phyloP scores from a whole-genome alignment of 768 basidiomycete genomes.

The Mycena indigotica region DNA sequence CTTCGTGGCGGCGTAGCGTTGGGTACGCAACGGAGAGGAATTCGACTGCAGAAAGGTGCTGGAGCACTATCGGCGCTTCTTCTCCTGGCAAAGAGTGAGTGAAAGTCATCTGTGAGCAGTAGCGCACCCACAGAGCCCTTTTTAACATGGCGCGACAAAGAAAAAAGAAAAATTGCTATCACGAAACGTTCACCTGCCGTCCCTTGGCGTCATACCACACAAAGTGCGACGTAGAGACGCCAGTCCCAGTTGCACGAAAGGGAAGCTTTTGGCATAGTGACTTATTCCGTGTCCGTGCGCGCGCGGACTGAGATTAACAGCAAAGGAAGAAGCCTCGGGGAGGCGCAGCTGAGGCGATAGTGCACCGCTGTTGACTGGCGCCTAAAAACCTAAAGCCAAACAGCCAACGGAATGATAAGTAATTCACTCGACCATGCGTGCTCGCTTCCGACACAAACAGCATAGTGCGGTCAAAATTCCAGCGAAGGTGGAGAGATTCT shows the following conservation, averaged over 20 bases:
- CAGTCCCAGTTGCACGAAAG: too few relatives aligned
- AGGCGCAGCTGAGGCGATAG: too few relatives aligned
- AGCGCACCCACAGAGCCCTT: constrained; percentile 29
- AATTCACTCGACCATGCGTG: not conserved
- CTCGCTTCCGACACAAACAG: too few relatives aligned
- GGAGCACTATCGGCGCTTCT: constrained; percentile 31
- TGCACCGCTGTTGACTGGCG: too few relatives aligned
- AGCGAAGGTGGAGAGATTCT: constrained; percentile 12
- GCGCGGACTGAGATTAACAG: too few relatives aligned
- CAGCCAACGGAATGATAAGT: not conserved
- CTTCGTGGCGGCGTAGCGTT: constrained; percentile 46
- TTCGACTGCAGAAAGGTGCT: constrained; percentile 42
- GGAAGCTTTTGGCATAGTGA: too few relatives aligned
- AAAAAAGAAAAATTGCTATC: not conserved
- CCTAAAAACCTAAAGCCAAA: not conserved
- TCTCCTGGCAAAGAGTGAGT: not conserved
- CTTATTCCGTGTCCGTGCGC: too few relatives aligned
- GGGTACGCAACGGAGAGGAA: constrained; percentile 46
- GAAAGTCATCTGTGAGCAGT: constrained; percentile 29
- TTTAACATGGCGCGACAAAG: too few relatives aligned
- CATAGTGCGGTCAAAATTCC: constrained; percentile 16
- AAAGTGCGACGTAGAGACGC: too few relatives aligned
- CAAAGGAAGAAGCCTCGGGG: too few relatives aligned
- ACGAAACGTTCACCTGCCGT: too few relatives aligned
- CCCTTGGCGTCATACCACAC: too few relatives aligned